Base-by-base conservation (phyloP, 139 green algal species). In the Asterochloris erici region DNA sequence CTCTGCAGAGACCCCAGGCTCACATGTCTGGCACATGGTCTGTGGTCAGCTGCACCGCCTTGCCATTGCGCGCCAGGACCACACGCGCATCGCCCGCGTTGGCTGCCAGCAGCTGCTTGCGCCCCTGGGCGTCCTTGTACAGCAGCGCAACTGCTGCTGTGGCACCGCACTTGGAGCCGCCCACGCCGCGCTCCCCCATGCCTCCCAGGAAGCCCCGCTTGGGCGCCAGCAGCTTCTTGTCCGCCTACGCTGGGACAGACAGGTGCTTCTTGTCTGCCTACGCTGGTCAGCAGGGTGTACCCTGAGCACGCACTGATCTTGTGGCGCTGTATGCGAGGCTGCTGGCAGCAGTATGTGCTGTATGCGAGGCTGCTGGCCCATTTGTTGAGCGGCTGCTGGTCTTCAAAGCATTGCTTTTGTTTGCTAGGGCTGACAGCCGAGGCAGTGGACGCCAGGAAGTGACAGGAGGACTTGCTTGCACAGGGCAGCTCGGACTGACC, bases 1-100 rank as follows among this genome's bases (percentile, higher is more conserved):
- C 38, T 6, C 6, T 54, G 38, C 38, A 54, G 4, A 54, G 38
- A 54, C 38, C 26, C 16, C 24, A 15, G 26, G 79, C 84, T 80
- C 71, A 90, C 90, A 86, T 81, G 79, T 97, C 95, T 12, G 96
- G 96, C 77, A 97, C 94, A 83, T 99, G 96, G 83, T 99, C 96
- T 47, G 91, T 82, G 17, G 88, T 93, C 11, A 99, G 92, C 88
- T 97, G 91, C 11, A 96, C 17, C 1, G 91, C 80, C 79, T 91
- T 81, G 29, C 88, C 89, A 64, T 87, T 84, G 0, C 89, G 86
- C 23, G 91, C 78, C 24, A 99, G 86, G 74, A 98, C 61, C 19
- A 97, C 90, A 23, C 96, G 89, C 0, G 95, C 92, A 87, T 99
- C 96, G 13, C 96, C 96, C 23, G 94, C 87, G 84, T 99, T 98